Base-by-base conservation (phyloP, 225 moss, liverwort and hornwort genomes). In the Pseudoscleropodium purum region DNA sequence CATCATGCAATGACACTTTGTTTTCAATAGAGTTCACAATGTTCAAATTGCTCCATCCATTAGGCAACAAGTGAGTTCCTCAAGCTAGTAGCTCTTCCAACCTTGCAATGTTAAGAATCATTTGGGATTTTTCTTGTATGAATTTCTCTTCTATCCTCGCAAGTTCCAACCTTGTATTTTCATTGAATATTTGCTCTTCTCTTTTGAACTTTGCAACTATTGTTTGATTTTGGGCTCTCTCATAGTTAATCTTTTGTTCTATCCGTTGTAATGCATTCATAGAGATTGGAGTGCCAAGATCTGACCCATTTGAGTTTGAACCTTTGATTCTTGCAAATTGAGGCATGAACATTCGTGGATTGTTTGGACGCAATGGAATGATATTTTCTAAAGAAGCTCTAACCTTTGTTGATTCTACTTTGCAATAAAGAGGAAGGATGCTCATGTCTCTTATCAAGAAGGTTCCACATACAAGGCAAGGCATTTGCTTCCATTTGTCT, bases 181-280 rank as follows among this genome's bases (percentile, higher is more conserved):
- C 30, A 6, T 75, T 7, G 47, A 30, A 5, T 4, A 11, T 31
- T 24, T 9, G 14, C 5, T 77, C 52, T 52, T 52, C 1, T 54
- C 4, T 36, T 13, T 36, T 24, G 0, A 77, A 23, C 3, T 77
- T 5, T 7, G 0, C 2, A 0, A 36, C 14, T 24, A 77, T 36
- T 36, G 3, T 54, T 15, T 37, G 5, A 78, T 36, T 37, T 54
- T 0, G 6, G 1, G 15, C 37, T 78, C 25, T 78, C 9, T 37
- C 1, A 0, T 4, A 3, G 6, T 15, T 9, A 54, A 30, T 78
- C 15, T 78, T 54, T 78, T 78, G 24, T 78, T 78, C 37, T 9
- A 78, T 54, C 0, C 54, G 6, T 15, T 1, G 3, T 7, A 54
- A 24, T 4, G 25, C 14, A 9, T 1, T 37, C 37, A 15, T 5